Conservation (phyloP, 371 early-diverging fungal species). For the Actinomortierella ambigua region DNA sequence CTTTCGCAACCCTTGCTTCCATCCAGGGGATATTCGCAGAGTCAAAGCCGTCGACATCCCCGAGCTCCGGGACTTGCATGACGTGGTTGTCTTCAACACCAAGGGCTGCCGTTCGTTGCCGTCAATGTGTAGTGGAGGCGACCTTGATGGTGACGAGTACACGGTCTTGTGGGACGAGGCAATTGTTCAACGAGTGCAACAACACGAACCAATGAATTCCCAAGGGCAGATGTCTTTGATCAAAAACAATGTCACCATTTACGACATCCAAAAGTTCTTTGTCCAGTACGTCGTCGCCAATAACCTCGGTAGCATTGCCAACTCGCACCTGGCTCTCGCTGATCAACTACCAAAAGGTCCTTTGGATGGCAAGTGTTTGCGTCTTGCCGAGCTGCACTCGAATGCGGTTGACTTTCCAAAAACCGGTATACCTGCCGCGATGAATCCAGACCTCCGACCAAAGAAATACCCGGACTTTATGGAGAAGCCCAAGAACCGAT, state of each 20-base stretch:
- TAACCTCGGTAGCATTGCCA: constrained; percentile 81
- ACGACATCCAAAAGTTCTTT: constrained; percentile 71
- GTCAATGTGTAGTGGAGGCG: constrained; percentile 83
- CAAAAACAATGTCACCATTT: constrained; percentile 54
- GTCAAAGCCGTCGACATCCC: constrained; percentile 69
- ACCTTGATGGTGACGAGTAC: constrained; percentile 85
- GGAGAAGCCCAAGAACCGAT: constrained; percentile 64
- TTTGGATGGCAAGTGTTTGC: constrained; percentile 54
- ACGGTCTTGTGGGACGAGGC: constrained; percentile 72
- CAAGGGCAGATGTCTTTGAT: constrained; percentile 40
- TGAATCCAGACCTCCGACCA: constrained; percentile 53
- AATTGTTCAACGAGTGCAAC: constrained; percentile 56
- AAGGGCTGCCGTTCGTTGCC: constrained; percentile 76
- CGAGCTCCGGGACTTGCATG: constrained; percentile 60
- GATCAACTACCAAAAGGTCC: constrained; percentile 62
- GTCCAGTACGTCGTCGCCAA: constrained; percentile 75
- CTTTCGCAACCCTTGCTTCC: constrained; percentile 77
- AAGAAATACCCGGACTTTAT: constrained; percentile 80
- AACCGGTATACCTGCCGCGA: constrained; percentile 63
- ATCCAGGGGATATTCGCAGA: constrained; percentile 84
- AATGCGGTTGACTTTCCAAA: constrained; percentile 75
- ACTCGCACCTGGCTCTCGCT: constrained; percentile 74
- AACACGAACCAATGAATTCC: constrained; percentile 68
- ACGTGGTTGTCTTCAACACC: constrained; percentile 83
- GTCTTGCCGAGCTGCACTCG: constrained; percentile 72